phyloP scores from a whole-genome alignment of 208 protist genomes.

The Endotrypanum monterogeii region DNA sequence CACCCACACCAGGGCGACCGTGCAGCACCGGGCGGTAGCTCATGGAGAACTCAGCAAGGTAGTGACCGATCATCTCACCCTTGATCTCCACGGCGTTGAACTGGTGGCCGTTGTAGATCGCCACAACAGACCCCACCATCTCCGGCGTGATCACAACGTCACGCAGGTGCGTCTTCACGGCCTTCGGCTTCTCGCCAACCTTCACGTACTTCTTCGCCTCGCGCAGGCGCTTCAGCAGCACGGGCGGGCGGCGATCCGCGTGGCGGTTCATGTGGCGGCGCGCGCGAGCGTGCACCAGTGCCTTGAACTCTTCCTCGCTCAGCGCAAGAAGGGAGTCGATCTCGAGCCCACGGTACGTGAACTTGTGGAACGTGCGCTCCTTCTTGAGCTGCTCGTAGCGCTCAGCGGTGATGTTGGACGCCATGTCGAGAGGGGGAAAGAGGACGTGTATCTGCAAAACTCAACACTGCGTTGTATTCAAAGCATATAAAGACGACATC shows the following conservation, averaged over 20 bases:
- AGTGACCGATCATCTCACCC: slow-evolving; percentile 99
- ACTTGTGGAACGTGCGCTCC: slow-evolving; percentile 98
- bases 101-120: slow-evolving; percentile 99
- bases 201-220: slow-evolving; percentile 96
- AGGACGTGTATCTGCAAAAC: not conserved
- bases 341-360: slow-evolving; percentile 96
- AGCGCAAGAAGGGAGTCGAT: slow-evolving; percentile 96
- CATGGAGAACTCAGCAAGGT: slow-evolving; percentile 99
- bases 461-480: not conserved
- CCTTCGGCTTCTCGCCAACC: slow-evolving; percentile 97
- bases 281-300: slow-evolving; percentile 93
- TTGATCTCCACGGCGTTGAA: slow-evolving; percentile 99
- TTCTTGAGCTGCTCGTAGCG: slow-evolving; percentile 95
- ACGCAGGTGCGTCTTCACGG: slow-evolving; percentile 99
- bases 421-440: slow-evolving; percentile 32
- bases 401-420: slow-evolving; percentile 82
- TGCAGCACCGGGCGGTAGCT: slow-evolving; percentile 99
- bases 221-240: slow-evolving; percentile 97
- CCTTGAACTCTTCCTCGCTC: slow-evolving; percentile 93
- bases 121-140: slow-evolving; percentile 99
- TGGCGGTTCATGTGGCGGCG: slow-evolving; percentile 95
- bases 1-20: slow-evolving; percentile 99
- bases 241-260: slow-evolving; percentile 89
- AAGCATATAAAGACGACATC: not conserved
- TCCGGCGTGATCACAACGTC: slow-evolving; percentile 99